Evolutionary conservation across 305 asterid species (phyloP).

Genomic region (Fraxinus platypoda): DNA sequence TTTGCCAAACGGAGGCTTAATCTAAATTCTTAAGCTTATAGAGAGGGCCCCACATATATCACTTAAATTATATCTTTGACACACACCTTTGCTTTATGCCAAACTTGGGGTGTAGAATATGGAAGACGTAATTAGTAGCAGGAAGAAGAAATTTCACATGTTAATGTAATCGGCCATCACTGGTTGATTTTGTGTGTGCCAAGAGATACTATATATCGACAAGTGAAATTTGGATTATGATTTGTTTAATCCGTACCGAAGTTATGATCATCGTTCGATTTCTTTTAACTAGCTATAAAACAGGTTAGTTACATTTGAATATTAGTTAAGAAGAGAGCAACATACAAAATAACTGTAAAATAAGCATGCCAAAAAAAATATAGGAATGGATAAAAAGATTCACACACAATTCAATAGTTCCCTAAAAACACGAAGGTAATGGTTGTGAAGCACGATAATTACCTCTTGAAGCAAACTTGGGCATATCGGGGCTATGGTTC

Average conservation of each 20-base stretch:
- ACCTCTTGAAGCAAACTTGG: slow-evolving; percentile 84
- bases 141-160: not conserved
- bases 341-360: not conserved
- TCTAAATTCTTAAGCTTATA: not conserved
- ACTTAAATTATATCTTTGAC: not conserved
- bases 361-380: not conserved
- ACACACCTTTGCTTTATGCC: not conserved
- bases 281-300: not conserved
- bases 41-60: not conserved
- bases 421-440: not conserved
- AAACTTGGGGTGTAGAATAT: not conserved
- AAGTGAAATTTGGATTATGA: not conserved
- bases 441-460: slow-evolving; percentile 17
- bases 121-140: not conserved
- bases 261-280: not conserved
- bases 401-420: slow-evolving; percentile 8
- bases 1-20: not conserved
- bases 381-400: not conserved
- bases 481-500: slow-evolving; percentile 67
- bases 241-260: not conserved
- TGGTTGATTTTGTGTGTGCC: not conserved
- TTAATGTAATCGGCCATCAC: not conserved
- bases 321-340: not conserved
- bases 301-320: not conserved
- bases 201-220: not conserved